phyloP scores from a whole-genome alignment of 495 filamentous ascomycete genomes.

The Bryoglossum gracile region DNA sequence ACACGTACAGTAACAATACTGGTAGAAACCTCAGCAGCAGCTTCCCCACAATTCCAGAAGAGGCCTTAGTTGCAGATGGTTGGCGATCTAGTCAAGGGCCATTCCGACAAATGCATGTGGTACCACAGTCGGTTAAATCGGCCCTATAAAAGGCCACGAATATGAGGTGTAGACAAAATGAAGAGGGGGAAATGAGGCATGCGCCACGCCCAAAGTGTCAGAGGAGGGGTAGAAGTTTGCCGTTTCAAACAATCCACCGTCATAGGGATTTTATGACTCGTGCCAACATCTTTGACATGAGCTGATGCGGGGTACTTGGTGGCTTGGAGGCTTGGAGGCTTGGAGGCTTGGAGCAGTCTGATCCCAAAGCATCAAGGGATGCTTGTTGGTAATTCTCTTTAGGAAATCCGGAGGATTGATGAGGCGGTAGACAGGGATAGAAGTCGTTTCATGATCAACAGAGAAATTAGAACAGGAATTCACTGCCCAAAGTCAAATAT shows the following conservation, averaged over 20 bases:
- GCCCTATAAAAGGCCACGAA: slow-evolving; percentile 6
- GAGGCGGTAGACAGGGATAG: too few relatives aligned
- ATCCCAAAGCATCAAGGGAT: background rate
- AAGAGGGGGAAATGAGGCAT: background rate
- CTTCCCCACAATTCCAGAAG: slow-evolving; percentile 11
- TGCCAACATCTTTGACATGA: background rate
- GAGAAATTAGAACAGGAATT: too few relatives aligned
- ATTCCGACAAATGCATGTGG: slow-evolving; percentile 8
- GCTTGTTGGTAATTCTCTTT: background rate
- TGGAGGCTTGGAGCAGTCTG: background rate
- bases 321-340: background rate
- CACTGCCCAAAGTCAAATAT: background rate
- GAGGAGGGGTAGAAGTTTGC: background rate
- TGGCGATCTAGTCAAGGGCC: slow-evolving; percentile 2
- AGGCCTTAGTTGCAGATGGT: slow-evolving; percentile 1
- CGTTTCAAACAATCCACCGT: too few relatives aligned
- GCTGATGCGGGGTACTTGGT: too few relatives aligned
- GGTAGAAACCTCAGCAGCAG: background rate
- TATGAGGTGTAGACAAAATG: slow-evolving; percentile 12
- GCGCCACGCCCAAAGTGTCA: background rate
- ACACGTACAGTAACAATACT: background rate
- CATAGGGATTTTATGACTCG: background rate
- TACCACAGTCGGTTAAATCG: slow-evolving; percentile 4
- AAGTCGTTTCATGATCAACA: too few relatives aligned
- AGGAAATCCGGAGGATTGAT: too few relatives aligned